Evolutionary conservation across 306 rosid species (phyloP), one percentile per base, ranked within the genome.

Genomic region (Castanea mollissima): DNA sequence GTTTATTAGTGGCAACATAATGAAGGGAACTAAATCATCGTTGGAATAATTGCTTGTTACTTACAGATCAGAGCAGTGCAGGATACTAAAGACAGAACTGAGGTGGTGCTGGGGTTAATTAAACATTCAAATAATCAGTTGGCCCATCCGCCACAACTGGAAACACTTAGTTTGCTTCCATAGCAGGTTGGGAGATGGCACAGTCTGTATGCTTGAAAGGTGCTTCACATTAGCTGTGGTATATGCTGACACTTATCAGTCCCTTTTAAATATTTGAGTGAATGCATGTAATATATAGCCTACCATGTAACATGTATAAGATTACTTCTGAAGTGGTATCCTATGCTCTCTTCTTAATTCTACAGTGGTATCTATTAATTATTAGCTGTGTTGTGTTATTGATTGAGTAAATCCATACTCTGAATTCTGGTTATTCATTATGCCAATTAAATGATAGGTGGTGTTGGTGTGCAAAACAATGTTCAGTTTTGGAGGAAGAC

Each of bases 61-160:
- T 70, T 69, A 23, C 84, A 81, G 80, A 52, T 81, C 60, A 80
- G 52, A 54, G 80, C 73, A n/a, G 51, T 35, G 57, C 63, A n/a
- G 59, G 71, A 25, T 31, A 52, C 49, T 18, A 16, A 23, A 23
- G 19, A 29, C 62, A 18, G 16, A 2, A 29, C 55, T 14, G 20
- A 75, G 58, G 16, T 16, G 46, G 27, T 20, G 35, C 23, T 34
- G 4, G 21, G 63, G 25, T 32, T 16, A 54, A 31, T 6, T 19
- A 32, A 29, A 12, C 52, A 55, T 32, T 32, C 29, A 20, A 25
- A 49, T 19, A 25, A 71, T n/a, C 10, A 23, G 25, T 1, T 9
- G 25, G 16, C 54, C 18, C 20, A 9, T 32, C 55, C 25, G 1
- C 49, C 57, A 7, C 77, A 29, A 56, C 54, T 2, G 27, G 34